Evolutionary conservation across 1,139 yeast species (phyloP), one percentile per base, ranked within the genome.

Genomic region (Kodamaea sp.): DNA sequence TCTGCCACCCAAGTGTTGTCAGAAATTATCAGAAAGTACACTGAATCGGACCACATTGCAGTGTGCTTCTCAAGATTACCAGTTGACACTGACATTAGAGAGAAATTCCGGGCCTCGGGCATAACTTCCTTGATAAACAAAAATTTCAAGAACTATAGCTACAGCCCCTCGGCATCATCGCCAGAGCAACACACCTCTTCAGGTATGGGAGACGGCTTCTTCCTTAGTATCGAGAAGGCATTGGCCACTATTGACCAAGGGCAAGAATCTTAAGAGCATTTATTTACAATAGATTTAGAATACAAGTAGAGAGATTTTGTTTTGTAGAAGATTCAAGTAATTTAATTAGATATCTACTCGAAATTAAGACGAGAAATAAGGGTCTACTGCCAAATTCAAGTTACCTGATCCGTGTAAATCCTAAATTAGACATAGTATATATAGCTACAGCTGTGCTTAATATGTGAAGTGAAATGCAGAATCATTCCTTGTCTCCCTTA

Each of bases 211-310:
- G 51, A 44, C 7, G 68, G 68, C 12, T 62, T 62, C 35, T 62
- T 53, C 35, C 47, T 58, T 11, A 61, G 66, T 34, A 61, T 62
- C 13, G 66, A 61, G 15, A 62, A 57, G 25, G 66, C 66, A 2
- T 42, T 60, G n/a, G 19, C 25, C 19, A 25, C 30, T 8, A 12
- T 35, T 5, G 39, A 35, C 7, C 27, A 24, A 5, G 7, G n/a
- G n/a, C n/a, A n/a, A n/a, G n/a, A n/a, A n/a, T n/a, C n/a, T n/a
- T n/a, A n/a, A n/a, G n/a, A n/a, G n/a, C n/a, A n/a, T n/a, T n/a
- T n/a, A n/a, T n/a, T n/a, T n/a, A n/a, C n/a, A n/a, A n/a, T n/a
- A n/a, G n/a, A n/a, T n/a, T n/a, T n/a, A n/a, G n/a, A n/a, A n/a
- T n/a, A n/a, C n/a, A n/a, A n/a, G n/a, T n/a, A n/a, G n/a, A n/a